Percentiles rank a stretch among this genome's conserved stretches.
phyloP scores from a whole-genome alignment of 208 protist genomes.

The Acanthamoeba triangularis region DNA sequence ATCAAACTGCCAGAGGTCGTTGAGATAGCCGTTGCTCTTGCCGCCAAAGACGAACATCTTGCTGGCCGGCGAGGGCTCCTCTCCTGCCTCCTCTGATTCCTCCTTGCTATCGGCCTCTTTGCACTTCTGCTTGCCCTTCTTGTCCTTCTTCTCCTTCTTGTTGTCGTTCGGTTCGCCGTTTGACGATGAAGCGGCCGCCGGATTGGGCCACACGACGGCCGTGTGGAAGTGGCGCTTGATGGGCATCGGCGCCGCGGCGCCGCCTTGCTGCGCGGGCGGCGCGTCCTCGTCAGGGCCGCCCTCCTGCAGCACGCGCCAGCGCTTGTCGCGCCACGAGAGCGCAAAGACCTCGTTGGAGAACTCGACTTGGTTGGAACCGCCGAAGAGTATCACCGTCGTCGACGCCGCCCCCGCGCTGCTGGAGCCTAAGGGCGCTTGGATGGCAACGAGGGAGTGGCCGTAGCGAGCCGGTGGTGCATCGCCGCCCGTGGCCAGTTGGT shows the following conservation, averaged over 20 bases:
- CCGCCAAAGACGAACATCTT: constrained; percentile 58
- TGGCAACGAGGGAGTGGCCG: constrained; percentile 15
- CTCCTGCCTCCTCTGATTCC: background rate
- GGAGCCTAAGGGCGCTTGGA: background rate
- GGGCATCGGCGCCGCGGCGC: background rate
- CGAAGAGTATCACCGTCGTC: background rate
- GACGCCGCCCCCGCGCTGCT: background rate
- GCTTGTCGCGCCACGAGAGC: constrained; percentile 30
- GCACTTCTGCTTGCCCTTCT: background rate
- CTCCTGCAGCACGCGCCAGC: constrained; percentile 32
- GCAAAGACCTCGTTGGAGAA: constrained; percentile 61
- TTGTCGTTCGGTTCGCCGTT: background rate
- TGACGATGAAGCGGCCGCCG: background rate
- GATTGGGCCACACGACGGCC: constrained; percentile 17
- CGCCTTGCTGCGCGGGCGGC: background rate
- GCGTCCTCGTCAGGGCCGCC: constrained; percentile 8
- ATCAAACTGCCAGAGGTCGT: constrained; percentile 30
- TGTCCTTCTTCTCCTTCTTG: background rate
- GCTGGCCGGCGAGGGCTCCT: background rate
- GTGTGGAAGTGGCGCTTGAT: constrained; percentile 55
- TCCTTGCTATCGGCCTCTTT: background rate
- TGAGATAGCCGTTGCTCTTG: constrained; percentile 70
- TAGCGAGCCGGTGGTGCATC: constrained; percentile 5
- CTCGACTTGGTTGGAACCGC: constrained; percentile 39
- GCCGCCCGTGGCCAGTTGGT: constrained; percentile 23